phyloP scores from a whole-genome alignment of 1,139 yeast genomes.

The Yamadazyma trypodendri region DNA sequence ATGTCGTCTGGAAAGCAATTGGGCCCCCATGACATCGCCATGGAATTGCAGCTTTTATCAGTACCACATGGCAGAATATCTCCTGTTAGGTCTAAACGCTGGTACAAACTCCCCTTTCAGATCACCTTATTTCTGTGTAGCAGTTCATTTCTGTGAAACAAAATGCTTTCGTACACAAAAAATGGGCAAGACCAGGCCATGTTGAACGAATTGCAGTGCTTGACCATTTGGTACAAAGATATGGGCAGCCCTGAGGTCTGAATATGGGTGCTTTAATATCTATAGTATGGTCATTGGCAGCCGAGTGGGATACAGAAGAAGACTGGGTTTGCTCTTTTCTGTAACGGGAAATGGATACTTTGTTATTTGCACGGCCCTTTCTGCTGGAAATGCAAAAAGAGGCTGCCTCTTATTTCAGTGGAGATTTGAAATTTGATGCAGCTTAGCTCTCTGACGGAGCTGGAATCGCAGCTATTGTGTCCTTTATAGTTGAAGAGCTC shows the following conservation, averaged over 20 bases:
- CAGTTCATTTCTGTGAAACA: no score
- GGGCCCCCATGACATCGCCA: not conserved
- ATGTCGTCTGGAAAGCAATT: conserved; percentile 1
- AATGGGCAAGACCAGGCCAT: conserved; percentile 54
- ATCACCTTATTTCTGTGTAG: conserved; percentile 32
- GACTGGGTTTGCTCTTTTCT: conserved; percentile 41
- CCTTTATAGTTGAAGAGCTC: no score
- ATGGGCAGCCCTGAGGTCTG: conserved; percentile 36
- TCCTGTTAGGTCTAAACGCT: conserved; percentile 13
- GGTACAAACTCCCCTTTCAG: conserved; percentile 31
- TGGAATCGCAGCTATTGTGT: no score
- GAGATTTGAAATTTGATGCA: conserved; percentile 46
- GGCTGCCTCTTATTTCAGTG: conserved; percentile 35
- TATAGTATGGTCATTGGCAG: conserved; percentile 38
- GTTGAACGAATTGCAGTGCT: conserved; percentile 51
- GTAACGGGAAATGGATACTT: conserved; percentile 30
- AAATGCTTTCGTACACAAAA: conserved; percentile 46
- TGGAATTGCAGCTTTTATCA: not conserved
- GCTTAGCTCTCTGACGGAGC: no score
- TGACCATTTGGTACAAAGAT: conserved; percentile 30
- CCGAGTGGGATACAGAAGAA: conserved; percentile 39
- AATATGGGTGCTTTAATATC: conserved; percentile 40
- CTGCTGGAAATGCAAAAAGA: conserved; percentile 34
- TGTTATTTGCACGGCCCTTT: conserved; percentile 36
- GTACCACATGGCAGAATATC: conserved; percentile 3